These are phyloP conservation scores for Sporothrix inflata DNA, from an alignment of 2,329 filamentous ascomycete genomes.

Conservation along the genomic window DNA sequence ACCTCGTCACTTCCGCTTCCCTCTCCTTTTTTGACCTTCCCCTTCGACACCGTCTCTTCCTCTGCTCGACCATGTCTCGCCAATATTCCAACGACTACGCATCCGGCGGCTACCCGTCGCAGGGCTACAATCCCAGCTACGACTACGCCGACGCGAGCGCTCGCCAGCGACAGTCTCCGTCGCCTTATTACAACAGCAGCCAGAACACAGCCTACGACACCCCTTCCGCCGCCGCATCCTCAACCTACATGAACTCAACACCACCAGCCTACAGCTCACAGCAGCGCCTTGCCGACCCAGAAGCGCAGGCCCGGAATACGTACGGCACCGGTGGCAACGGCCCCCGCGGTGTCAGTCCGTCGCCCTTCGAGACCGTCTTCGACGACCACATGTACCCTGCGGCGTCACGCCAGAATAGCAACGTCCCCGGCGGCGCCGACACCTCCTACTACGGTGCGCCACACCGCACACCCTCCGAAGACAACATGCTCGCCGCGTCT, in stretches of 20 bases:
- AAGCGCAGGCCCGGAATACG: slow-evolving; percentile 38
- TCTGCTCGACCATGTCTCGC: slow-evolving; percentile 35
- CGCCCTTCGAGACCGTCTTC: slow-evolving; percentile 67
- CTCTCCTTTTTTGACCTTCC: background rate
- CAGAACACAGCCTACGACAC: slow-evolving; percentile 41
- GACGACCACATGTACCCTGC: slow-evolving; percentile 69
- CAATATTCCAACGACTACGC: slow-evolving; percentile 45
- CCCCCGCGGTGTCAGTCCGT: slow-evolving; percentile 33
- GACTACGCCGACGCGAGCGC: slow-evolving; percentile 24
- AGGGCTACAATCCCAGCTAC: slow-evolving; percentile 24
- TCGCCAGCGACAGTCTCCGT: slow-evolving; percentile 10
- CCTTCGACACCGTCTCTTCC: background rate
- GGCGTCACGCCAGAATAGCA: slow-evolving; percentile 45
- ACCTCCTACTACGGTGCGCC: slow-evolving; percentile 63
- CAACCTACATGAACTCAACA: slow-evolving; percentile 33
- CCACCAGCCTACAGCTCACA: slow-evolving; percentile 43
- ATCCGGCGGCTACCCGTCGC: slow-evolving; percentile 36
- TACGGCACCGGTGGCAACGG: slow-evolving; percentile 39
- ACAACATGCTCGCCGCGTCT: slow-evolving; percentile 38
- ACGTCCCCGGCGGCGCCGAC: slow-evolving; percentile 50
- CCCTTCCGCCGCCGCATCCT: slow-evolving; percentile 31
- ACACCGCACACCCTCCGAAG: slow-evolving; percentile 44
- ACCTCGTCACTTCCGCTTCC: background rate
- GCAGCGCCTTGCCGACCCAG: slow-evolving; percentile 41
- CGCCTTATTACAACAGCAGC: slow-evolving; percentile 23